Evolutionary conservation across 768 basidiomycete genomes (phyloP), one percentile per base, ranked within the genome.

Genomic region (Hydnomerulius pinastri): DNA sequence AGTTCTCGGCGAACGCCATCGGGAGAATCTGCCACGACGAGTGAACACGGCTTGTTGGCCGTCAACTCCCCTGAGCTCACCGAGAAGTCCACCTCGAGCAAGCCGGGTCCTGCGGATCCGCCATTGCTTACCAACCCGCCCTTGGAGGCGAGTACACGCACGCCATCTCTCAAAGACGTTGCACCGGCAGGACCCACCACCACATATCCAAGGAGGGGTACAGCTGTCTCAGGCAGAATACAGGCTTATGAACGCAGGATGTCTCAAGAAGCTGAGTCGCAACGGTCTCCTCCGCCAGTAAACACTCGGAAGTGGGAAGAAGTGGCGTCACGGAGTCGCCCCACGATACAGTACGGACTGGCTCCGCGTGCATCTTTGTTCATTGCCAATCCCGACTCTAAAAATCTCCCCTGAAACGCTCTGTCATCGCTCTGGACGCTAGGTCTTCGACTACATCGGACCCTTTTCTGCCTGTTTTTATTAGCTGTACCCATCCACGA

Each of bases 361-460:
- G 83, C 77, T 29, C 81, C 82, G 20, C 77, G 79, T 52, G 69
- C 79, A 17, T 80, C 81, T 54, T 73, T 92, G 25, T 91, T 81
- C 57, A 76, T 92, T 44, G 86, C 86, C 20, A 91, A 92, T 67
- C 88, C 90, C 30, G 62, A 64, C 51, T 45, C 48, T 36, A 50
- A 51, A 44, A 40, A 39, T 36, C 18, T 46, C 32, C 40, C 50
- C 30, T 66, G 59, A 65, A 28, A 18, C 32, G 24, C 41, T 12
- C 39, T 36, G 11, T 40, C 33, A 43, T 33, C 24, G 32, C 25
- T 35, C 33, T n/a, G 9, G n/a, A 35, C 36, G 20, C 18, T 21
- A 18, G 18, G 51, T 36, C 37, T 46, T 46, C n/a, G n/a, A n/a
- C n/a, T 44, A 51, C 41, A 24, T n/a, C 23, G 39, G 6, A 33